Evolutionary conservation across 2,329 filamentous ascomycete species (phyloP).

Genomic region (Didymella pinodella): DNA sequence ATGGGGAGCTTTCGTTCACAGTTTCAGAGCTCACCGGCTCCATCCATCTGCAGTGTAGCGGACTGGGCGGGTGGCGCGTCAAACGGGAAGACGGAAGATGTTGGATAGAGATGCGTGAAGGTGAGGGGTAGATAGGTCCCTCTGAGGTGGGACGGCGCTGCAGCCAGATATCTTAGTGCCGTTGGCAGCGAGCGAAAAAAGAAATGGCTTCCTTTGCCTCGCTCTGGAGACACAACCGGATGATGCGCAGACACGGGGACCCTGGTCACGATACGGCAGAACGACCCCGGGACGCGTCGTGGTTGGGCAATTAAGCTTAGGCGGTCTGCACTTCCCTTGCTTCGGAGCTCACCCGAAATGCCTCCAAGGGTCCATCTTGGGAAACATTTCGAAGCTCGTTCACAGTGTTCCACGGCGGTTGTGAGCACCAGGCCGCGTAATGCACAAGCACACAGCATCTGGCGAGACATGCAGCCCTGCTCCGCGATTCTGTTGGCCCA

Average conservation of each 20-base stretch:
- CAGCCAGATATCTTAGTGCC: constrained; percentile 26
- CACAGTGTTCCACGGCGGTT: constrained; percentile 12
- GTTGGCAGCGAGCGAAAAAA: constrained; percentile 23
- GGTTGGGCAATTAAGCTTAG: constrained; percentile 2
- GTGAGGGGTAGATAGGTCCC: constrained; percentile 31
- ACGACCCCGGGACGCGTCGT: background rate
- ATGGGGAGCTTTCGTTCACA: constrained; percentile 35
- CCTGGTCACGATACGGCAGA: constrained; percentile 20
- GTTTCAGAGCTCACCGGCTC: constrained; percentile 47
- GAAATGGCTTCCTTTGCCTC: constrained; percentile 22
- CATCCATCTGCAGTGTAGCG: constrained; percentile 51
- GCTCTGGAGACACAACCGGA: constrained; percentile 19
- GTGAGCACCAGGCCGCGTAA: constrained; percentile 15
- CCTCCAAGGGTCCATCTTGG: constrained; percentile 6
- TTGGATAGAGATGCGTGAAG: constrained; percentile 19
- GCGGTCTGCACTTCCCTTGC: constrained; percentile 5
- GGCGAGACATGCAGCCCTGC: constrained; percentile 22
- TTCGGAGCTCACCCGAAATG: constrained; percentile 20
- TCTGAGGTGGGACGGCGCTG: constrained; percentile 25
- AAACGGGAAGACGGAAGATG: constrained; percentile 26
- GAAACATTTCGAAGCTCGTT: constrained; percentile 14
- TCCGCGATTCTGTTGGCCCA: constrained; percentile 13
- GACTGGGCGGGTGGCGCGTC: constrained; percentile 35
- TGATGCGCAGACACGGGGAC: constrained; percentile 24
- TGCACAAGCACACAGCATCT: constrained; percentile 23